Evolutionary conservation across 2,329 filamentous ascomycete genomes (phyloP).

Genomic region (Penicillium sp.): DNA sequence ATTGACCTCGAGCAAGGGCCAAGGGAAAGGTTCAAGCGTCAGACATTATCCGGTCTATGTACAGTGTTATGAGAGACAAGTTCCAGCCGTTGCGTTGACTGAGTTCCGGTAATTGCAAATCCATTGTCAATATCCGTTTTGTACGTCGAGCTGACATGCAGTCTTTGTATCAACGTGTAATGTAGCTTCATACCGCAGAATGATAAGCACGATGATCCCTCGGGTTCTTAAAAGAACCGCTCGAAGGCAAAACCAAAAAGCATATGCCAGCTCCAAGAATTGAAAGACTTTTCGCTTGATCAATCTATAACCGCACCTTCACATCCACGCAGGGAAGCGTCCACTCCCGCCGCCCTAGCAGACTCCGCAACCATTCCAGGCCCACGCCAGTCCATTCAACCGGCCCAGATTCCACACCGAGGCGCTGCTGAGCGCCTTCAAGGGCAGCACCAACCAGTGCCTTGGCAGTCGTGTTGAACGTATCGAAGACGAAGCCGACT

Average conservation of each 20-base stretch:
- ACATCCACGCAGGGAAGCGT: conserved; percentile 87
- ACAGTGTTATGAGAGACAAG: neutral
- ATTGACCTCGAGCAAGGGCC: neutral
- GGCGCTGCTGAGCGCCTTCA: conserved; percentile 52
- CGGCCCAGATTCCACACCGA: conserved; percentile 38
- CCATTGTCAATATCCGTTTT: neutral
- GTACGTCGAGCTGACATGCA: neutral
- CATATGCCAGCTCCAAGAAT: neutral
- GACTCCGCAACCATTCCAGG: conserved; percentile 77
- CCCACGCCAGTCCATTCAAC: conserved; percentile 71
- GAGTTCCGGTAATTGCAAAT: neutral
- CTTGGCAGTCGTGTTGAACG: conserved; percentile 65
- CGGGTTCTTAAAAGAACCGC: neutral
- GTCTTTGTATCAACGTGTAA: neutral
- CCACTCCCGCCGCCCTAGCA: conserved; percentile 82
- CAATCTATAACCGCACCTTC: conserved; percentile 64
- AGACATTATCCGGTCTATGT: neutral
- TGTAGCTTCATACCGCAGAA: neutral
- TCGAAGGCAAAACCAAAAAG: neutral
- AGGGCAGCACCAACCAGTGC: conserved; percentile 64
- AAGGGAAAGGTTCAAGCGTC: neutral
- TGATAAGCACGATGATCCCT: neutral
- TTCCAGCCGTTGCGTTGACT: neutral
- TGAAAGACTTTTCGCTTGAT: neutral
- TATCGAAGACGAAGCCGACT: conserved; percentile 39